A percentile compares a stretch with the other conserved stretches of the same genome.
Evolutionary conservation across 352 stramenopile genomes (phyloP).

Genomic region (Pythium coloratum): DNA sequence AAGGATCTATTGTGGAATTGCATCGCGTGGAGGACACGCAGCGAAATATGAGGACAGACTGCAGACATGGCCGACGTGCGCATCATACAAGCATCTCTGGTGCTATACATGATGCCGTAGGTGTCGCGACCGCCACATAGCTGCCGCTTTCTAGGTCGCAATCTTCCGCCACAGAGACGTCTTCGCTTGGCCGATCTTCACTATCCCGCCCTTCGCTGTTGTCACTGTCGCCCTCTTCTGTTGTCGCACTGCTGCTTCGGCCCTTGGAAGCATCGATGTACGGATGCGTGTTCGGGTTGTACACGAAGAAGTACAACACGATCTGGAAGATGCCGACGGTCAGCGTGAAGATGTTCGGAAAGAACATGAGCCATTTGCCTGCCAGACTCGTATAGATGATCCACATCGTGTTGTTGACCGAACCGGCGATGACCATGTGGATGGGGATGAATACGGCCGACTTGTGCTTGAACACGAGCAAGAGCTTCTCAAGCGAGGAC

Average conservation of each 20-base stretch:
- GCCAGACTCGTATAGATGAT: constrained; percentile 46
- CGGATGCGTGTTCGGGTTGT: constrained; percentile 42
- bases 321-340: constrained; percentile 35
- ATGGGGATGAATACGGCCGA: constrained; percentile 51
- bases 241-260: constrained; percentile 9
- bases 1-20: too few species aligned
- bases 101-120: background rate
- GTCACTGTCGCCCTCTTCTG: constrained; percentile 16
- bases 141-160: constrained; percentile 8
- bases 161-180: background rate
- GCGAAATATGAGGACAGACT: too few species aligned
- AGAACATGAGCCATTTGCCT: constrained; percentile 52
- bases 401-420: constrained; percentile 54
- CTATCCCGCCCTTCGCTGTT: background rate
- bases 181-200: background rate
- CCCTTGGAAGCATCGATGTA: background rate
- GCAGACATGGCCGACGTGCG: too few species aligned
- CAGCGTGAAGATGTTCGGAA: constrained; percentile 42
- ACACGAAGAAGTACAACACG: constrained; percentile 42
- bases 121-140: constrained; percentile 15
- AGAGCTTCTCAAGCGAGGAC: constrained; percentile 53
- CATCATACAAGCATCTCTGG: constrained; percentile 16
- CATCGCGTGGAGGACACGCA: too few species aligned
- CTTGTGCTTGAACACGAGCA: constrained; percentile 44
- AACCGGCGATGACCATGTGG: constrained; percentile 49